Percentiles rank a stretch among this genome's conserved stretches.
Evolutionary conservation across 75 land plant genomes (phyloP).

Genomic region (Selaginella moellendorffii): DNA sequence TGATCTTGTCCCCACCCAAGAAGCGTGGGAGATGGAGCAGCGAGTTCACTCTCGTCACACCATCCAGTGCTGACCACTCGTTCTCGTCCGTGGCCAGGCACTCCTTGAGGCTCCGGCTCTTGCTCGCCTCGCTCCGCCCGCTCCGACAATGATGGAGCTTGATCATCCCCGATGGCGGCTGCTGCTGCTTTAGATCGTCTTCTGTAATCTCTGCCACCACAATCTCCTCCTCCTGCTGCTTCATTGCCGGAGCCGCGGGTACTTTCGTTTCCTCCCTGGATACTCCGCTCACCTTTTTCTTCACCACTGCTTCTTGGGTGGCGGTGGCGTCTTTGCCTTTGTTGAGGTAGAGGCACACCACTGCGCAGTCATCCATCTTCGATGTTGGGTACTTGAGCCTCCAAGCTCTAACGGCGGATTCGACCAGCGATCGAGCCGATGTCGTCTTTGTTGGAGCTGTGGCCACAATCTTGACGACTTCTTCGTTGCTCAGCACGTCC

Average conservation of each 20-base stretch:
- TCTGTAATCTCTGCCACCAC: constrained; percentile 4
- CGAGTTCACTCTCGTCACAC: constrained; percentile 70
- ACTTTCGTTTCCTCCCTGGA: background rate
- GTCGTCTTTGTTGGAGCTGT: constrained; percentile 52
- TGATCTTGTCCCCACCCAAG: constrained; percentile 15
- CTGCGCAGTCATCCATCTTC: constrained; percentile 81
- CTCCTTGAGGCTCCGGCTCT: constrained; percentile 50
- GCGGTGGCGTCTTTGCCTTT: too few species aligned
- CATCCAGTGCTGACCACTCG: constrained; percentile 83
- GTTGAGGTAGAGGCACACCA: constrained; percentile 60
- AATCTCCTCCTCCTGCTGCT: background rate
- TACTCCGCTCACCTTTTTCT: too few species aligned
- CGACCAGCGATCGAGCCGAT: constrained; percentile 77
- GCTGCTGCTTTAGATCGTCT: constrained; percentile 8
- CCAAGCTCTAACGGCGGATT: constrained; percentile 74
- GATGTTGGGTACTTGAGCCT: constrained; percentile 73
- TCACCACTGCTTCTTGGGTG: too few species aligned
- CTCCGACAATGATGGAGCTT: background rate
- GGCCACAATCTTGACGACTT: constrained; percentile 64
- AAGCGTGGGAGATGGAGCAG: constrained; percentile 38
- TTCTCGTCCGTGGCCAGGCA: constrained; percentile 57
- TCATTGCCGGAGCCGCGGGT: background rate
- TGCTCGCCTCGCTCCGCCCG: constrained; percentile 24
- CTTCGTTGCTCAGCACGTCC: constrained; percentile 87
- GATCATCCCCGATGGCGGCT: background rate